Conservation (phyloP, 2,329 filamentous ascomycete genomes). For the Penicillium sp. region DNA sequence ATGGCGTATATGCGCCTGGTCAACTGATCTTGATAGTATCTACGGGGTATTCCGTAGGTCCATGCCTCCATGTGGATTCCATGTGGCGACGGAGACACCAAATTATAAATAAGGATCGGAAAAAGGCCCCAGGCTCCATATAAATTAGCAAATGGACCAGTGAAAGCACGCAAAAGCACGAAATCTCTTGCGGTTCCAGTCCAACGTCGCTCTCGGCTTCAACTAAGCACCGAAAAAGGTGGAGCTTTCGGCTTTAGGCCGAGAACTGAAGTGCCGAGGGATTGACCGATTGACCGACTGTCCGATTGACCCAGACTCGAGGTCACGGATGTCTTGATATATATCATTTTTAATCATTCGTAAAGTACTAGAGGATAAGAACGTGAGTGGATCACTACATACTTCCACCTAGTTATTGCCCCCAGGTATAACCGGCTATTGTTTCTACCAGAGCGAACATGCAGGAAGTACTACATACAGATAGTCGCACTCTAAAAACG, state of each 20-base stretch:
- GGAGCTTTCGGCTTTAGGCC: background rate
- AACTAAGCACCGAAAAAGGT: background rate
- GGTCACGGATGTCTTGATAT: background rate
- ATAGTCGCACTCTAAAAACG: background rate
- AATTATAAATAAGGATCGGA: background rate
- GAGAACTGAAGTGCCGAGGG: background rate
- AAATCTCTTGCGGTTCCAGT: background rate
- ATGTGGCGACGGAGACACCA: background rate
- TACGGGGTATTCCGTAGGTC: background rate
- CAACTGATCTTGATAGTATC: background rate
- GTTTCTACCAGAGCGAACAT: background rate
- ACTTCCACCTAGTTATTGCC: background rate
- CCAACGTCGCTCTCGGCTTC: background rate
- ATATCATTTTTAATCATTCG: background rate
- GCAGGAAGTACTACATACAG: background rate
- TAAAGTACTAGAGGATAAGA: too few relatives aligned
- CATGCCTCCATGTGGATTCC: background rate
- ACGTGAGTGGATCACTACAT: too few relatives aligned
- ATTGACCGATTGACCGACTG: too few relatives aligned
- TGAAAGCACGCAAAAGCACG: background rate
- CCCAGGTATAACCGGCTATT: background rate
- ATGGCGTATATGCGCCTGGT: background rate
- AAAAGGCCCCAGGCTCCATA: background rate
- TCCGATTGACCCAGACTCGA: too few relatives aligned
- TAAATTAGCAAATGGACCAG: background rate